phyloP scores from a whole-genome alignment of 768 basidiomycete genomes.

The Suillus lakei region DNA sequence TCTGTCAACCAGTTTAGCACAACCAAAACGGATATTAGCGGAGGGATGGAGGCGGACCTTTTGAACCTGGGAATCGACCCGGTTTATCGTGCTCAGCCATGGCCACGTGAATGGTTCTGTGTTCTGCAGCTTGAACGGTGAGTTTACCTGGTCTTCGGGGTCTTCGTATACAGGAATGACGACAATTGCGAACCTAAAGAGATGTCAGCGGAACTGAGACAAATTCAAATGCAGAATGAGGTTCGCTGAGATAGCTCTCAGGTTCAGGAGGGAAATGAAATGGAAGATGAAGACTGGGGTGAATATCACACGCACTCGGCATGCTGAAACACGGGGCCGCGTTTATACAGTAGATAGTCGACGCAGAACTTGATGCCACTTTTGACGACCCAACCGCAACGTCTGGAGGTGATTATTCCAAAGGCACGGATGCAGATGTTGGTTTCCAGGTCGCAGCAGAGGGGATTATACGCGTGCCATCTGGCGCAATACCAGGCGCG shows the following conservation, averaged over 20 bases:
- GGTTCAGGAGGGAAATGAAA: background rate
- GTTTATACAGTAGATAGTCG: conserved; percentile 92
- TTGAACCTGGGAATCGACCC: background rate
- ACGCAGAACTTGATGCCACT: conserved; percentile 97
- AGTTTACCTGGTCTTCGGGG: conserved; percentile 66
- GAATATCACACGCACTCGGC: conserved; percentile 74
- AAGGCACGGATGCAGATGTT: conserved; percentile 27
- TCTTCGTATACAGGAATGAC: conserved; percentile 92
- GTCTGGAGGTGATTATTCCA: conserved; percentile 23
- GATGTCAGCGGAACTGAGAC: conserved; percentile 3
- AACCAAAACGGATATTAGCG: background rate
- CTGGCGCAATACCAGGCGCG: conserved; percentile 59
- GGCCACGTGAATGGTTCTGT: conserved; percentile 84
- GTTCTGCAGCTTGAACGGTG: conserved; percentile 69
- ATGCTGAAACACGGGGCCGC: conserved; percentile 93
- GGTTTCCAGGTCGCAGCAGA: conserved; percentile 85
- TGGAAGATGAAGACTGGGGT: background rate
- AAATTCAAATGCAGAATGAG: background rate
- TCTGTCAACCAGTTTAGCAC: conserved; percentile 50
- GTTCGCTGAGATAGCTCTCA: conserved; percentile 1
- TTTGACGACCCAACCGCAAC: conserved; percentile 91
- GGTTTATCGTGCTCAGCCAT: conserved; percentile 38
- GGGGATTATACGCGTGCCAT: conserved; percentile 55
- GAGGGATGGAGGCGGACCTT: background rate
- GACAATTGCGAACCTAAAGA: conserved; percentile 83